Evolutionary conservation across 2,329 filamentous ascomycete genomes (phyloP).

Genomic region (Botrytis deweyae): DNA sequence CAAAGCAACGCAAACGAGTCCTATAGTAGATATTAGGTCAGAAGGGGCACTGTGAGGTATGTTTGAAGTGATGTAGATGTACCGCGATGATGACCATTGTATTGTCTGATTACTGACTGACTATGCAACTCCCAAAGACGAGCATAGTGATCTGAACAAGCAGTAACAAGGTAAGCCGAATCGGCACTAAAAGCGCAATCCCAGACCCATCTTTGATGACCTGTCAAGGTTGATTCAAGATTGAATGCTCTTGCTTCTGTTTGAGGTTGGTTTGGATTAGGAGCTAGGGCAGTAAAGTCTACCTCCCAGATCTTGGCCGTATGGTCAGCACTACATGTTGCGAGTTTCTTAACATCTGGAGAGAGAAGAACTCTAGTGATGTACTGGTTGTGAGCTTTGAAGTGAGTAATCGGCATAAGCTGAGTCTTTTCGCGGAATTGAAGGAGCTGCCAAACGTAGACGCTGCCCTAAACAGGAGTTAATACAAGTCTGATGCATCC

Average conservation of each 20-base stretch:
- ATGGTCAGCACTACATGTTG: slow-evolving; percentile 73
- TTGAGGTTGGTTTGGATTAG: slow-evolving; percentile 34
- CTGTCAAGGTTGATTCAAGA: slow-evolving; percentile 67
- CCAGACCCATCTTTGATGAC: slow-evolving; percentile 77
- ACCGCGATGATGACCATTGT: slow-evolving; percentile 73
- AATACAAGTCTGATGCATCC: slow-evolving; percentile 9
- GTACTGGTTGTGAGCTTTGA: slow-evolving; percentile 70
- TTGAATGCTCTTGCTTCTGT: slow-evolving; percentile 54
- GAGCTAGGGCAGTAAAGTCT: slow-evolving; percentile 58
- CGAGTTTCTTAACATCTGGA: slow-evolving; percentile 71
- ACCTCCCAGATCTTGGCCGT: slow-evolving; percentile 97
- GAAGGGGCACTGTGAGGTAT: neutral
- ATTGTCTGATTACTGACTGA: slow-evolving; percentile 70
- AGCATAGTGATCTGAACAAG: slow-evolving; percentile 73
- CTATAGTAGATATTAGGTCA: slow-evolving; percentile 5
- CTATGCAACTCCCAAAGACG: slow-evolving; percentile 69
- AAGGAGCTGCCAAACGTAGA: slow-evolving; percentile 94
- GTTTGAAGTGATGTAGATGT: slow-evolving; percentile 45
- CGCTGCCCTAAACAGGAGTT: slow-evolving; percentile 68
- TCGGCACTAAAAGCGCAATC: slow-evolving; percentile 76
- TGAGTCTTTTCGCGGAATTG: slow-evolving; percentile 67
- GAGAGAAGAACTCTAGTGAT: slow-evolving; percentile 73
- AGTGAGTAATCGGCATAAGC: slow-evolving; percentile 69
- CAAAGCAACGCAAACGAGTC: slow-evolving; percentile 63
- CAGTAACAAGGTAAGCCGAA: slow-evolving; percentile 71